Evolutionary conservation across 2,329 filamentous ascomycete genomes (phyloP).

Genomic region (Rhynchosporium secalis): DNA sequence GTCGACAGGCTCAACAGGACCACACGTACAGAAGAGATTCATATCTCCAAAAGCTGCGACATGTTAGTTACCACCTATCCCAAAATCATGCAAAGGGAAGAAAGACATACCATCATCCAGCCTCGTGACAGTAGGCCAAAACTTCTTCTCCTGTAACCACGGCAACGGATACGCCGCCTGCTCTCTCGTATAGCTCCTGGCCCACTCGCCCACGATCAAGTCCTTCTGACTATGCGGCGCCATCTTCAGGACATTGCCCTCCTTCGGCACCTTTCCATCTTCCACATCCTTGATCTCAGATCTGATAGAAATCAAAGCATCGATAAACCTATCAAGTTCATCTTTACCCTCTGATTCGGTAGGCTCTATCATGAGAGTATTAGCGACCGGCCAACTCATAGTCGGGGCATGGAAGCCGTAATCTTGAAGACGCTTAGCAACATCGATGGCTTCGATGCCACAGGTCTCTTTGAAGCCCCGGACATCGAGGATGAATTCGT

Average conservation of each 20-base stretch:
- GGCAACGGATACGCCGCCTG: conserved; percentile 83
- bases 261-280: conserved; percentile 70
- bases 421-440: conserved; percentile 94
- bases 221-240: conserved; percentile 84
- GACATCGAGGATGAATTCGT: conserved; percentile 94
- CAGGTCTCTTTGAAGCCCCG: conserved; percentile 80
- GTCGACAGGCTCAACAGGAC: conserved; percentile 64
- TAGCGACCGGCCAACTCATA: conserved; percentile 94
- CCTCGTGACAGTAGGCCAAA: conserved; percentile 87
- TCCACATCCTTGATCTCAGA: conserved; percentile 83
- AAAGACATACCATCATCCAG: conserved; percentile 76
- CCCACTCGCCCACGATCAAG: conserved; percentile 74
- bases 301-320: conserved; percentile 84
- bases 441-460: conserved; percentile 87
- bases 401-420: conserved; percentile 97
- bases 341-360: conserved; percentile 91
- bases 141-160: conserved; percentile 91
- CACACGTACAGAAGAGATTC: conserved; percentile 94
- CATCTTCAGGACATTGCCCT: conserved; percentile 85
- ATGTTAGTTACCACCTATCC: conserved; percentile 19
- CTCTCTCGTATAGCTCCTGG: conserved; percentile 77
- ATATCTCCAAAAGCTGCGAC: conserved; percentile 77
- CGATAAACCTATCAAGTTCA: conserved; percentile 90
- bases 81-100: conserved; percentile 19
- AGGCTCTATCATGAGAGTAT: conserved; percentile 97